Conservation (phyloP, 2,329 filamentous ascomycete genomes). For the Chaetomiaceae sp. region DNA sequence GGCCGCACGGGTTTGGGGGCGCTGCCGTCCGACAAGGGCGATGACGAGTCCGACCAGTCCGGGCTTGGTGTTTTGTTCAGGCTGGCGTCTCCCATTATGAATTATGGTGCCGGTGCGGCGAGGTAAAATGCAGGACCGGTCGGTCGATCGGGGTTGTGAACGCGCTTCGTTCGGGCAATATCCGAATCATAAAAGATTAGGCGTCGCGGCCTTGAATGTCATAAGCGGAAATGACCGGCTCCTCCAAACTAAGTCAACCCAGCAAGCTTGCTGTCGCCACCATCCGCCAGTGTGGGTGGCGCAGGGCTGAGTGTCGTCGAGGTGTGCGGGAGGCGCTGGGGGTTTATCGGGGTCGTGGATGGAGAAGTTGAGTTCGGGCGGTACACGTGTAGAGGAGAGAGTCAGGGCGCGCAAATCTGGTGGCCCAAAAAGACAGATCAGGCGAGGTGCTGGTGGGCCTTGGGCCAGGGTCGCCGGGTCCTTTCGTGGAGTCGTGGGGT, state of each 20-base stretch:
- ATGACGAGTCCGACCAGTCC: slow-evolving; percentile 33
- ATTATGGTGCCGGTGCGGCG: slow-evolving; percentile 2
- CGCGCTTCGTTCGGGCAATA: background rate
- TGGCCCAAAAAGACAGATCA: slow-evolving; percentile 14
- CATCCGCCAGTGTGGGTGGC: slow-evolving; percentile 15
- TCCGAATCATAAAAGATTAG: slow-evolving; percentile 7
- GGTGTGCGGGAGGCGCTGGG: background rate
- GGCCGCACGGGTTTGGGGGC: slow-evolving; percentile 56
- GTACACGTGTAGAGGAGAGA: slow-evolving; percentile 7
- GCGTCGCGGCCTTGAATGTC: slow-evolving; percentile 7
- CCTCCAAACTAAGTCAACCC: slow-evolving; percentile 15
- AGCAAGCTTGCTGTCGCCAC: slow-evolving; percentile 14
- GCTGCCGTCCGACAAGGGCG: slow-evolving; percentile 38
- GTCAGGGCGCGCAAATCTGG: slow-evolving; percentile 7
- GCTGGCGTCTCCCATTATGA: slow-evolving; percentile 22
- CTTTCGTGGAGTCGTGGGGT: slow-evolving; percentile 19
- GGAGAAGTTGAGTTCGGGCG: slow-evolving; percentile 7
- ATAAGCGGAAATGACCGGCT: slow-evolving; percentile 7
- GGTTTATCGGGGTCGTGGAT: background rate
- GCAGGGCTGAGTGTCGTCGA: slow-evolving; percentile 8
- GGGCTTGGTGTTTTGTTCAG: slow-evolving; percentile 22
- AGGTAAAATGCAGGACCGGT: background rate
- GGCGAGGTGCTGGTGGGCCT: slow-evolving; percentile 14
- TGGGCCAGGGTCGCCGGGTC: slow-evolving; percentile 13
- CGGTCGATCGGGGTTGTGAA: slow-evolving; percentile 6